Conservation (phyloP, 139 green algal genomes). For the Asterochloris erici region DNA sequence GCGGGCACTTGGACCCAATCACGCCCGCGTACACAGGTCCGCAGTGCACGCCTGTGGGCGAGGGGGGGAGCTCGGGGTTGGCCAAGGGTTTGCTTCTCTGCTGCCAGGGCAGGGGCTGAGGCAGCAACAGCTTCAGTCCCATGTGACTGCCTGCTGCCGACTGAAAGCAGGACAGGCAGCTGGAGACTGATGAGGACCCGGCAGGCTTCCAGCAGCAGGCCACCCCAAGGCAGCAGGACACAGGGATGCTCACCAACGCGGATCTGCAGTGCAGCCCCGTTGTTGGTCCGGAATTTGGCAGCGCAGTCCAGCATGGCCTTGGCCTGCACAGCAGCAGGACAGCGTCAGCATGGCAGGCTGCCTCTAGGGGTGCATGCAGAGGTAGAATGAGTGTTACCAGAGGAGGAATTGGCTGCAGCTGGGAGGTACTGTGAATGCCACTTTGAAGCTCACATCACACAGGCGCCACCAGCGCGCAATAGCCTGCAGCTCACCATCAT, state of each 20-base stretch:
- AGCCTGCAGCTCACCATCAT: conserved; percentile 15
- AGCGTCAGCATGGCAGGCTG: conserved; percentile 15
- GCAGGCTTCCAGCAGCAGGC: neutral
- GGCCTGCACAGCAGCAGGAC: neutral
- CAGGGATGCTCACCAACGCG: conserved; percentile 20
- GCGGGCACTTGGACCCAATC: conserved; percentile 50
- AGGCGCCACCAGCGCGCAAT: neutral
- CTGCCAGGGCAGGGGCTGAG: neutral
- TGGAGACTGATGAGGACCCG: neutral
- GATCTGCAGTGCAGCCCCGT: conserved; percentile 31
- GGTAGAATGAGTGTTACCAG: too few relatives aligned
- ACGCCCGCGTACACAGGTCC: conserved; percentile 46
- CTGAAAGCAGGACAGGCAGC: neutral
- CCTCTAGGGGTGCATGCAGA: too few relatives aligned
- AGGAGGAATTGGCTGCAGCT: too few relatives aligned
- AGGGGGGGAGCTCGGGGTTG: neutral
- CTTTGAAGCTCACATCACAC: too few relatives aligned
- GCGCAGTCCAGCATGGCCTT: too few relatives aligned
- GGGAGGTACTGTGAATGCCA: too few relatives aligned
- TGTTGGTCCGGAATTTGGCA: too few relatives aligned
- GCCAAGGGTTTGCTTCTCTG: neutral
- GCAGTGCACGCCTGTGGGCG: conserved; percentile 39
- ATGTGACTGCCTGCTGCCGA: neutral
- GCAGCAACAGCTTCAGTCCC: neutral
- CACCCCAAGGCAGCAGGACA: neutral